These are phyloP conservation scores for Ophioceras dolichostomum DNA, from an alignment of 2,329 filamentous ascomycete species.

Conservation along the genomic window DNA sequence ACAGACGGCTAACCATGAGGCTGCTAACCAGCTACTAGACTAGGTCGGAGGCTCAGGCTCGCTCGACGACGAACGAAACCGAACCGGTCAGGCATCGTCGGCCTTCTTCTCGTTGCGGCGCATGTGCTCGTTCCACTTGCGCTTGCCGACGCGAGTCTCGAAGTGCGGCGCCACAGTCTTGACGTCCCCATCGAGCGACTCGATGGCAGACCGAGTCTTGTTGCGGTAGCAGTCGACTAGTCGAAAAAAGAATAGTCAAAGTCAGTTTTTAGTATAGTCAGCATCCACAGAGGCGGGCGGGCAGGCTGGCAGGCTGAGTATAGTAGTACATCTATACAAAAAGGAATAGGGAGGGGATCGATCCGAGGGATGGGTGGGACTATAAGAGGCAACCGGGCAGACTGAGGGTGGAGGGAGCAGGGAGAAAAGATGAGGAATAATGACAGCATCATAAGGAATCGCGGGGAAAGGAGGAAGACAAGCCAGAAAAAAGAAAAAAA, in stretches of 20 bases:
- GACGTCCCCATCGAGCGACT: constrained; percentile 65
- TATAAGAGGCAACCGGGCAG: neutral
- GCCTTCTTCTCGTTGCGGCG: constrained; percentile 22
- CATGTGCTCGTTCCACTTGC: constrained; percentile 53
- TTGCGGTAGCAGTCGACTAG: constrained; percentile 88
- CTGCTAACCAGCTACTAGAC: no score
- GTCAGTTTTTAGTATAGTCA: no score
- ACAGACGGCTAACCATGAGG: no score
- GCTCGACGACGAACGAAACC: no score
- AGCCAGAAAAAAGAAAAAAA: no score
- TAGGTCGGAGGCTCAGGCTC: no score
- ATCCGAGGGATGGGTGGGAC: no score
- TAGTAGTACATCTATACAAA: no score
- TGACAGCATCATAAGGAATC: no score
- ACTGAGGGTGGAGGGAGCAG: neutral
- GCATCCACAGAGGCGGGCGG: no score
- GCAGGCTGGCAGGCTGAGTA: no score
- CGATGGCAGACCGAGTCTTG: constrained; percentile 75
- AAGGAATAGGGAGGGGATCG: neutral
- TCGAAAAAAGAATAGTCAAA: neutral
- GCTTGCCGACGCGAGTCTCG: constrained; percentile 79
- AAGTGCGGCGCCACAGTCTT: constrained; percentile 68
- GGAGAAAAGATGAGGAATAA: neutral
- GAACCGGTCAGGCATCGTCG: constrained; percentile 6
- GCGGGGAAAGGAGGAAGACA: neutral